Evolutionary conservation across 129 eudicot species (phyloP).

Genomic region (Deinandra increscens): DNA sequence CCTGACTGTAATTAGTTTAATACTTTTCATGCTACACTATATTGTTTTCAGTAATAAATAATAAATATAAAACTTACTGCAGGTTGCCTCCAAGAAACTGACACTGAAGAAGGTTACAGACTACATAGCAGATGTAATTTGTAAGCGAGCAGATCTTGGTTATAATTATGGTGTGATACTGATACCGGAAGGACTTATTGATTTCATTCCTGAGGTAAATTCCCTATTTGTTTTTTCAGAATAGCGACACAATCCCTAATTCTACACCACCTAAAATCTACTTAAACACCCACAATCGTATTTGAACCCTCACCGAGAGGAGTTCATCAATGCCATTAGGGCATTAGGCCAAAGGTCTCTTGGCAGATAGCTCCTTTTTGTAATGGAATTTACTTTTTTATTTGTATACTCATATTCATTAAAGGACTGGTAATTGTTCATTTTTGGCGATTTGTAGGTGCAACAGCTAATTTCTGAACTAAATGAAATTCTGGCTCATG

Average conservation of each 20-base stretch:
- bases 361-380: not conserved
- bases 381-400: not conserved
- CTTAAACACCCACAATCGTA: no score
- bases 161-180: slow-evolving; percentile 92
- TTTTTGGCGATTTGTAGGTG: slow-evolving; percentile 51
- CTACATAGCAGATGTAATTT: slow-evolving; percentile 87
- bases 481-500: slow-evolving; percentile 93
- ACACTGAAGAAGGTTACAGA: slow-evolving; percentile 84
- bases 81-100: slow-evolving; percentile 81
- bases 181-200: slow-evolving; percentile 95
- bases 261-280: no score
- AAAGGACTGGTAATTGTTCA: not conserved
- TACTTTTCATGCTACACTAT: not conserved
- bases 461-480: slow-evolving; percentile 91
- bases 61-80: slow-evolving; percentile 14
- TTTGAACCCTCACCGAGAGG: no score
- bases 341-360: no score
- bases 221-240: no score
- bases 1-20: not conserved
- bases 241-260: no score
- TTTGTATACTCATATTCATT: not conserved
- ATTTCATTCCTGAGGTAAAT: slow-evolving; percentile 93
- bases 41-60: not conserved
- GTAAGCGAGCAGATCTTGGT: slow-evolving; percentile 88
- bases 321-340: no score